Conservation (phyloP, 176 grass and related monocot genomes). For the Oryza nivara region DNA sequence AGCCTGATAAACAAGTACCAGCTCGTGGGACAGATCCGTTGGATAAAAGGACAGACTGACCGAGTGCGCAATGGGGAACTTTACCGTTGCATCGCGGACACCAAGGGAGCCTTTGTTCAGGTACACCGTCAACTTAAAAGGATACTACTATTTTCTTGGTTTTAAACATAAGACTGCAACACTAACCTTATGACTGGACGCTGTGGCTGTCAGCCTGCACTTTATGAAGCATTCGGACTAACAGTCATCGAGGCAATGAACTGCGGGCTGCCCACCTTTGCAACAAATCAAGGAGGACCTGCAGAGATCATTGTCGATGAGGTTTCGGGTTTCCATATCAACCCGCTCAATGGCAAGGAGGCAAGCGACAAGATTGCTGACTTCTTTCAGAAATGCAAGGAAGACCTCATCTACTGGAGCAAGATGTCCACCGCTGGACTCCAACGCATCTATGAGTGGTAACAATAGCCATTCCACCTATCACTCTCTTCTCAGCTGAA, state of each 20-base stretch:
- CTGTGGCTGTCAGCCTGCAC: constrained; percentile 64
- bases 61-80: constrained; percentile 84
- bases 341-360: constrained; percentile 73
- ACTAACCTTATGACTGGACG: neutral
- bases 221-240: constrained; percentile 95
- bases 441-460: constrained; percentile 94
- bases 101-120: constrained; percentile 95
- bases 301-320: constrained; percentile 94
- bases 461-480: neutral
- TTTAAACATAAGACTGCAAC: neutral
- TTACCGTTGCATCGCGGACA: constrained; percentile 89
- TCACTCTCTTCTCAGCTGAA: neutral
- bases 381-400: constrained; percentile 89
- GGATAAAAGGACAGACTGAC: constrained; percentile 88
- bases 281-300: constrained; percentile 88
- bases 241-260: constrained; percentile 99
- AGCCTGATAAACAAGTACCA: constrained; percentile 82
- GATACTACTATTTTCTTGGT: neutral
- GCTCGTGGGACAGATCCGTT: constrained; percentile 82
- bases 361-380: constrained; percentile 76
- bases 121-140: constrained; percentile 31
- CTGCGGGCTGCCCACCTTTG: constrained; percentile 86
- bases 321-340: constrained; percentile 90
- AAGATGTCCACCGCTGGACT: constrained; percentile 87
- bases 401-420: constrained; percentile 84